A percentile compares a stretch with the other conserved stretches of the same genome.
These are phyloP conservation scores for Tritrichomonas musculus DNA, from an alignment of 208 protist species.

Conservation along the genomic window DNA sequence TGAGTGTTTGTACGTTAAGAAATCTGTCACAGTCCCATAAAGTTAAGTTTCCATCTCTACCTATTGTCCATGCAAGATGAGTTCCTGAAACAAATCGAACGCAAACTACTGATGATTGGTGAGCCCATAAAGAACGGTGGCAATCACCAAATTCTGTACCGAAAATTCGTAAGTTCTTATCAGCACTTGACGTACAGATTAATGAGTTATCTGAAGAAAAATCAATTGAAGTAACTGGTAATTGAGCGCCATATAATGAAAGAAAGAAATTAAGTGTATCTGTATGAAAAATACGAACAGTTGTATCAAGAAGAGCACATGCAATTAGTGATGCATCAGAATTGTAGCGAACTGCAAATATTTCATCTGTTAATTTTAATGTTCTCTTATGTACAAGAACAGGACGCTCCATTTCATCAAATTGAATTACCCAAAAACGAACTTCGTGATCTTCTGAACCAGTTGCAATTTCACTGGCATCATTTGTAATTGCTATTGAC, in stretches of 20 bases:
- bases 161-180: slow-evolving; percentile 98
- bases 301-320: slow-evolving; percentile 86
- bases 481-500: not conserved
- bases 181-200: slow-evolving; percentile 71
- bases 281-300: slow-evolving; percentile 73
- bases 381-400: slow-evolving; percentile 51
- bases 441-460: not conserved
- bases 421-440: slow-evolving; percentile 43
- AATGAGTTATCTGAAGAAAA: slow-evolving; percentile 76
- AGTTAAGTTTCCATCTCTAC: slow-evolving; percentile 73
- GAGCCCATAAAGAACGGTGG: slow-evolving; percentile 88
- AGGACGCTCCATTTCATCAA: not conserved
- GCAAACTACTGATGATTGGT: slow-evolving; percentile 84
- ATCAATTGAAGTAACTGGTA: slow-evolving; percentile 79
- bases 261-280: slow-evolving; percentile 93
- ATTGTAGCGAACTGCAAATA: slow-evolving; percentile 69
- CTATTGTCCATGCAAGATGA: slow-evolving; percentile 88
- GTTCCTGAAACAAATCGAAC: slow-evolving; percentile 86
- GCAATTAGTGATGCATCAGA: slow-evolving; percentile 70
- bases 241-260: slow-evolving; percentile 92
- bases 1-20: slow-evolving; percentile 56
- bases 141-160: slow-evolving; percentile 85
- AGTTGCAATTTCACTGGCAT: not conserved
- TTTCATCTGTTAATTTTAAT: slow-evolving; percentile 79
- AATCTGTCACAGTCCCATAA: slow-evolving; percentile 93